A percentile compares a stretch with the other conserved stretches of the same genome.
phyloP scores from a whole-genome alignment of 108 stramenopile genomes.

The Epipyxis sp. region DNA sequence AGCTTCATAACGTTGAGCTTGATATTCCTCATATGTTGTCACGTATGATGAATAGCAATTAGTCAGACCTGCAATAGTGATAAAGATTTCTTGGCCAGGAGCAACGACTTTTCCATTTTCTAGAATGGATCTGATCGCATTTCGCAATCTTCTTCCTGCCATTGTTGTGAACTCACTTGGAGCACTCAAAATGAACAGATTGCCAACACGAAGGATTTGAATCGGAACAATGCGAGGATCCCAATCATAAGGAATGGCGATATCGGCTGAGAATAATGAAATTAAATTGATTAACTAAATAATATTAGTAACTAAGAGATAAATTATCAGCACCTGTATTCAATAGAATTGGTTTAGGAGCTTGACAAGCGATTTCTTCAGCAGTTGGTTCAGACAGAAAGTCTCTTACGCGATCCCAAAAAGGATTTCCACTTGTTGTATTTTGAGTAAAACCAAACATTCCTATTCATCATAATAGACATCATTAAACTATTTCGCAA shows the following conservation, averaged over 20 bases:
- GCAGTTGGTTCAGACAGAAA: constrained; percentile 53
- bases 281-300: too few relatives aligned
- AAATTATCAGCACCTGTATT: too few relatives aligned
- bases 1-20: constrained; percentile 63
- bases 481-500: too few relatives aligned
- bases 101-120: constrained; percentile 38
- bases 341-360: constrained; percentile 61
- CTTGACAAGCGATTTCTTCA: constrained; percentile 56
- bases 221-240: constrained; percentile 59
- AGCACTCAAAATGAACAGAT: constrained; percentile 56
- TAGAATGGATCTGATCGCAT: constrained; percentile 34
- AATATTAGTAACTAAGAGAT: too few relatives aligned
- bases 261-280: too few relatives aligned
- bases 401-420: constrained; percentile 55
- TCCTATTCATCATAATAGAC: too few relatives aligned
- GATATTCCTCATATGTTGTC: constrained; percentile 63
- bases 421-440: constrained; percentile 52
- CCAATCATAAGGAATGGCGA: constrained; percentile 56
- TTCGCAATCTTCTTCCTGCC: constrained; percentile 60
- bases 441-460: constrained; percentile 58
- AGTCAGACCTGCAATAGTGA: constrained; percentile 60
- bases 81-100: constrained; percentile 25
- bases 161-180: constrained; percentile 65
- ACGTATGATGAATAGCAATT: constrained; percentile 62
- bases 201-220: constrained; percentile 49